Evolutionary conservation across 1,139 yeast genomes (phyloP).

Genomic region (Diutina catenulata): DNA sequence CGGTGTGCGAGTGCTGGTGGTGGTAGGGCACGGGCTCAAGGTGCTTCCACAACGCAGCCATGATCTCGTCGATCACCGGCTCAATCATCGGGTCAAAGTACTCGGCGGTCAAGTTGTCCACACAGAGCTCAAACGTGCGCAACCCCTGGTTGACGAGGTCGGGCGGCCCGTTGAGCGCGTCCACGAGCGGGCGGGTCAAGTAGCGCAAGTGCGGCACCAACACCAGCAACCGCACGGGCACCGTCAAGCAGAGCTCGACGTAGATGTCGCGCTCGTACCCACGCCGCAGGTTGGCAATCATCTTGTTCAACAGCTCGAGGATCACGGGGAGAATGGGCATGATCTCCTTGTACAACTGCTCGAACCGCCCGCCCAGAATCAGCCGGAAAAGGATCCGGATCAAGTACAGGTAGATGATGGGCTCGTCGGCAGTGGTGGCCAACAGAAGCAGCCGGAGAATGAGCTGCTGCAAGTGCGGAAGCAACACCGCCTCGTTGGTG

Average conservation of each 20-base stretch:
- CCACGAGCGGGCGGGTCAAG: conserved; percentile 81
- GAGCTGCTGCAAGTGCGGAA: conserved; percentile 77
- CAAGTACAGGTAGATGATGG: conserved; percentile 78
- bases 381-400: conserved; percentile 85
- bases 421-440: conserved; percentile 86
- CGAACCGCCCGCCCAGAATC: conserved; percentile 94
- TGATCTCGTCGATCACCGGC: conserved; percentile 88
- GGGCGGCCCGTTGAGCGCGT: conserved; percentile 81
- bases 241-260: conserved; percentile 88
- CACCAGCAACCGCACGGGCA: conserved; percentile 87
- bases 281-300: conserved; percentile 72
- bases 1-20: conserved; percentile 90
- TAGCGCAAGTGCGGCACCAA: conserved; percentile 85
- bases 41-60: conserved; percentile 88
- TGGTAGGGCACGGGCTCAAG: conserved; percentile 85
- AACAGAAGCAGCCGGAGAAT: conserved; percentile 70
- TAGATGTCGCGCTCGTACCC: conserved; percentile 89
- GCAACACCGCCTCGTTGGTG: conserved; percentile 72
- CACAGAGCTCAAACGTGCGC: conserved; percentile 90
- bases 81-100: conserved; percentile 95
- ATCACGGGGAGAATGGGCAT: conserved; percentile 82
- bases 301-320: conserved; percentile 72
- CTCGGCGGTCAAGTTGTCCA: conserved; percentile 90
- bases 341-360: conserved; percentile 81
- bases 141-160: conserved; percentile 91